These are phyloP conservation scores for Apiospora hydei DNA, from an alignment of 2,329 filamentous ascomycete genomes.

Conservation along the genomic window DNA sequence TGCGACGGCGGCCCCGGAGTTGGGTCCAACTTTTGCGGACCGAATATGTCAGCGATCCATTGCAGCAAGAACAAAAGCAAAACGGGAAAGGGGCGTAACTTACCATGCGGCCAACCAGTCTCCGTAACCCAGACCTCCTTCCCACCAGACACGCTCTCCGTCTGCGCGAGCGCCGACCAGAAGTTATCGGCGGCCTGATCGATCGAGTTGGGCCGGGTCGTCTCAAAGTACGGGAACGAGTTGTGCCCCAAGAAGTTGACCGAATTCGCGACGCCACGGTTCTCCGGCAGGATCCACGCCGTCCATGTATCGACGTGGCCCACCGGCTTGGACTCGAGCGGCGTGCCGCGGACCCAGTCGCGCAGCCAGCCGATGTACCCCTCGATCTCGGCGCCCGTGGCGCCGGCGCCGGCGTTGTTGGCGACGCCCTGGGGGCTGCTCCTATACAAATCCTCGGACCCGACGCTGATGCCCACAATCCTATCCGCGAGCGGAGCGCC, in stretches of 20 bases:
- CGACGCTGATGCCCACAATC: conserved; percentile 40
- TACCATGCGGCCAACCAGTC: conserved; percentile 41
- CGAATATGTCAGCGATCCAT: background rate
- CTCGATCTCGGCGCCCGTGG: conserved; percentile 37
- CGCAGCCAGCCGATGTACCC: conserved; percentile 40
- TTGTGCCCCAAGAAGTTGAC: conserved; percentile 41
- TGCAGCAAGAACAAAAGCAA: background rate
- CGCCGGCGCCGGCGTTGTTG: conserved; percentile 37
- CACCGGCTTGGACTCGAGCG: conserved; percentile 38
- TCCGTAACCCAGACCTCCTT: conserved; percentile 42
- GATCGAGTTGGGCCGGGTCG: conserved; percentile 38
- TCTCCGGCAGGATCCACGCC: conserved; percentile 41
- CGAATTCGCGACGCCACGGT: conserved; percentile 33
- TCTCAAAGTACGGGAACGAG: conserved; percentile 42
- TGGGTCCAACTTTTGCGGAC: conserved; percentile 34
- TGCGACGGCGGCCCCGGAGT: conserved; percentile 37
- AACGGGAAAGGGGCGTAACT: conserved; percentile 40
- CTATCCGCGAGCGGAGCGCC: conserved; percentile 38
- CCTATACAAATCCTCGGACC: conserved; percentile 42
- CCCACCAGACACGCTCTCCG: conserved; percentile 38
- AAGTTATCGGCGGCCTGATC: conserved; percentile 37
- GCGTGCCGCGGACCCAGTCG: conserved; percentile 37
- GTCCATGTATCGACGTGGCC: conserved; percentile 43
- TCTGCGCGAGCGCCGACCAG: conserved; percentile 35
- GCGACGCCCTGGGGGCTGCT: conserved; percentile 36